Base-by-base conservation (phyloP, 2,329 filamentous ascomycete genomes). In the Hypoxylon sp. region DNA sequence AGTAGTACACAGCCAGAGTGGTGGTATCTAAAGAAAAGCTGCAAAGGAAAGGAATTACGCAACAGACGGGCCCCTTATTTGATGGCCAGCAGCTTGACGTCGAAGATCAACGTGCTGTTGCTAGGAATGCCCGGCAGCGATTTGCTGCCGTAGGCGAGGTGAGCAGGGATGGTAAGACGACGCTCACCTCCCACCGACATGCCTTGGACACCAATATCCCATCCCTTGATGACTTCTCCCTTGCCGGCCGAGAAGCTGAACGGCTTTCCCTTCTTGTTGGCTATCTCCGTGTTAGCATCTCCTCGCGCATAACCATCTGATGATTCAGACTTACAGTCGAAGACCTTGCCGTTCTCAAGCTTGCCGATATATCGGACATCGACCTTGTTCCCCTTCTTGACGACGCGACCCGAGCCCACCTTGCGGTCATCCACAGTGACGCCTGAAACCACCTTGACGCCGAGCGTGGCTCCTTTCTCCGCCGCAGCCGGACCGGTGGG, bases 361-460 rank as follows among this genome's bases (percentile, higher is more conserved):
- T 99, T 99, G 77, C 95, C 95, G 70, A 99, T 98, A 81, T 99
- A 99, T 73, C 95, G 88, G 86, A 99, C 95, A 71, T 92, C 88
- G 62, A 99, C 88, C 67, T 86, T 89, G 81, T 96, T 90, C 64
- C 95, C 94, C 71, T 87, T 89, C 89, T 98, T 98, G 63, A 89
- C 92, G 53, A 85, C 87, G 63, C 89, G 88, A 68, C 95, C 95
- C 65, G 84, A 87, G 58, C 95, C 95, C 63, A 91, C 74, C 82
- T 97, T 98, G 82, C 94, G 93, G 82, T 99, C 95, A 70, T 99
- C 95, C 67, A 99, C 83, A 67, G 88, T 96, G 62, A 99, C 92
- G 60, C 94, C 95, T 73, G 93, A 84, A 53, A 98, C 87, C 55
- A 86, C 86, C 81, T 91, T 95, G 71, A 91, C 83, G 62, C 89